Conservation (phyloP, 176 grass and related monocot species). For the Poa annua region DNA sequence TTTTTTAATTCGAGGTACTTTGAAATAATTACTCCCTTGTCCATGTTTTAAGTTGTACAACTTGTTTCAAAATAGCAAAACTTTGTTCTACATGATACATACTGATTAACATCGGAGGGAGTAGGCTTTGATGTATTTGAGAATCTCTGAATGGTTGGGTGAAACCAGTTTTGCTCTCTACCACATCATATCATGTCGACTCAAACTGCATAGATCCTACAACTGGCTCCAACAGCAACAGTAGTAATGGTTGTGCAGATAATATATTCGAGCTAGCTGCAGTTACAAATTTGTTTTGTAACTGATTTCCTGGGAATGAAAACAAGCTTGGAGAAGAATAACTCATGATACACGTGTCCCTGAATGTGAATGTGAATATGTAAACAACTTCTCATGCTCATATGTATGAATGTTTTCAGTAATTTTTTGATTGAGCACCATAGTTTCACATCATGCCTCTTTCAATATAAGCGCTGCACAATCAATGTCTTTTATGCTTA, state of each 20-base stretch:
- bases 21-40: neutral
- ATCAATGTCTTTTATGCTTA: neutral
- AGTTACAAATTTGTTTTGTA: neutral
- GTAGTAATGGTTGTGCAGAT: neutral
- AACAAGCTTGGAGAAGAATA: slow-evolving; percentile 12
- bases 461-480: neutral
- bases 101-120: neutral
- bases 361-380: slow-evolving; percentile 32
- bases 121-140: neutral
- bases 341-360: neutral
- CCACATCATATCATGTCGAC: neutral
- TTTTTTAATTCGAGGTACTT: neutral
- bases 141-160: neutral
- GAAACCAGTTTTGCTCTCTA: slow-evolving; percentile 5
- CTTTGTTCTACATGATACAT: neutral
- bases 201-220: neutral
- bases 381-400: neutral
- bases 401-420: neutral
- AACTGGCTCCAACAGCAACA: neutral
- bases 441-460: neutral
- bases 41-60: neutral
- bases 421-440: neutral
- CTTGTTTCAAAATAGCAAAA: neutral
- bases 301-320: neutral
- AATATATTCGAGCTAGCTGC: neutral